Percentiles rank a stretch among this genome's conserved stretches.
These are phyloP conservation scores for Gomphus bonarii DNA, from an alignment of 1,284 basidiomycete genomes.

Conservation along the genomic window DNA sequence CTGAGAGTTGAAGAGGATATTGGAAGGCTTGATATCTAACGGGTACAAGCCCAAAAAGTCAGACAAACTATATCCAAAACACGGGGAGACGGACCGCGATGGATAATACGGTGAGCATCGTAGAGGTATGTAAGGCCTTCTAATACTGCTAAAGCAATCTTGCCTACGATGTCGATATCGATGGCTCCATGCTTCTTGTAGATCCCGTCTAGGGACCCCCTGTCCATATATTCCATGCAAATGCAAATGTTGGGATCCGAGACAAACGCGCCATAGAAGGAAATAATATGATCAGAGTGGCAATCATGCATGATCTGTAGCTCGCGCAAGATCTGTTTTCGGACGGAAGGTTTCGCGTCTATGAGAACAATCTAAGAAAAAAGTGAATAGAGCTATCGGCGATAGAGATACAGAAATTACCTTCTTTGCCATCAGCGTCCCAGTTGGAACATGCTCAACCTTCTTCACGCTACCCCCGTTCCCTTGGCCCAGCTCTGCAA, in stretches of 20 bases:
- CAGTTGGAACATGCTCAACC: constrained; percentile 87
- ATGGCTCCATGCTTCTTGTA: constrained; percentile 92
- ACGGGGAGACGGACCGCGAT: constrained; percentile 61
- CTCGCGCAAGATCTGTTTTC: constrained; percentile 96
- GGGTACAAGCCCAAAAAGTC: background rate
- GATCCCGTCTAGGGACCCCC: constrained; percentile 82
- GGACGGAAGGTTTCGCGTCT: constrained; percentile 93
- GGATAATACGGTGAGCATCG: constrained; percentile 98
- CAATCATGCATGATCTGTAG: constrained; percentile 99
- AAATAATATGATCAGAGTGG: constrained; percentile 87
- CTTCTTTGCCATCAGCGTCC: constrained; percentile 92
- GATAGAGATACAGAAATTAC: constrained; percentile 32
- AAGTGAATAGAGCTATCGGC: background rate
- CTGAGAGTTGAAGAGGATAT: constrained; percentile 88
- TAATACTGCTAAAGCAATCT: constrained; percentile 87
- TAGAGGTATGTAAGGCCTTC: constrained; percentile 97
- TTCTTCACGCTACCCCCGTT: constrained; percentile 96
- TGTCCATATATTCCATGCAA: constrained; percentile 98
- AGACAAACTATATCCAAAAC: background rate
- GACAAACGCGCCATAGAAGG: constrained; percentile 93
- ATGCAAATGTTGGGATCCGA: constrained; percentile 97
- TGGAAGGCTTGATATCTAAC: constrained; percentile 96
- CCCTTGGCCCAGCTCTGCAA: constrained; percentile 90
- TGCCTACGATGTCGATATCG: constrained; percentile 80
- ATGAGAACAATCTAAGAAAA: constrained; percentile 84